A percentile compares a stretch with the other conserved stretches of the same genome.
Evolutionary conservation across 768 basidiomycete species (phyloP).

Genomic region (Coprinellus micaceus): DNA sequence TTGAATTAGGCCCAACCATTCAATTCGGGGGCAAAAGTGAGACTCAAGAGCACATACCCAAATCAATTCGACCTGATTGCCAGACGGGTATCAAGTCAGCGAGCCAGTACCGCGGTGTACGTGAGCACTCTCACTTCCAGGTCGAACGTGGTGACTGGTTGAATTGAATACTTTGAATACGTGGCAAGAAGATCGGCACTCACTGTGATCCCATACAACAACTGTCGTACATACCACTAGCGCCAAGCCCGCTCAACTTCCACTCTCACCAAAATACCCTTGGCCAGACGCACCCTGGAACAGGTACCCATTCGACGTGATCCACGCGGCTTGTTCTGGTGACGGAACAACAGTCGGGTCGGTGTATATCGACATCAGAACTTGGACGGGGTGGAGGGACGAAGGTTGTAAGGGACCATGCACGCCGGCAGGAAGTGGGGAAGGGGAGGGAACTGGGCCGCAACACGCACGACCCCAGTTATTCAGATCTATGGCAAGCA

Average conservation of each 20-base stretch:
- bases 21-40: background rate
- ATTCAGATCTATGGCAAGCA: background rate
- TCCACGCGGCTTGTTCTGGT: background rate
- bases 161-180: background rate
- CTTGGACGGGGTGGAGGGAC: background rate
- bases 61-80: slow-evolving; percentile 8
- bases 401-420: background rate
- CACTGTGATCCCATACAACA: slow-evolving; percentile 7
- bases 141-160: slow-evolving; percentile 9
- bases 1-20: background rate
- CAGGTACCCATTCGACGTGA: background rate
- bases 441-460: background rate
- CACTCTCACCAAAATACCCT: background rate
- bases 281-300: background rate
- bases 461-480: no score
- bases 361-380: background rate
- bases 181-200: background rate
- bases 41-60: background rate
- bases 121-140: slow-evolving; percentile 3
- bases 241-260: background rate
- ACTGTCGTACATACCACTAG: slow-evolving; percentile 3
- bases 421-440: background rate
- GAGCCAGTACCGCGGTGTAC: background rate
- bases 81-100: background rate
- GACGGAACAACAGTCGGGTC: background rate